Conservation (phyloP, 148 eudicot species). For the Spergularia marina region DNA sequence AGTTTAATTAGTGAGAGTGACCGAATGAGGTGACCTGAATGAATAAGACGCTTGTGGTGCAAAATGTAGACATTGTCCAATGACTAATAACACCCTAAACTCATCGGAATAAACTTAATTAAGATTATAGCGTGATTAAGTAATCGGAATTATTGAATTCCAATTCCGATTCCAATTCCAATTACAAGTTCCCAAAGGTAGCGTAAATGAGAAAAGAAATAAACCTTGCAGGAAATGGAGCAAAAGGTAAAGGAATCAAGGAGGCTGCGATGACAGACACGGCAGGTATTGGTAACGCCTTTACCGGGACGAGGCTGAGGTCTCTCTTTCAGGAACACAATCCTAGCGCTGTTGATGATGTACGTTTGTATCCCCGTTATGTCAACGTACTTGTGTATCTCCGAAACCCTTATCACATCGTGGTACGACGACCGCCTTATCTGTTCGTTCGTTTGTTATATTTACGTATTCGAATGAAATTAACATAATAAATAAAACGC, state of each 20-base stretch:
- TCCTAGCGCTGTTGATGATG: constrained; percentile 84
- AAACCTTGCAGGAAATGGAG: constrained; percentile 90
- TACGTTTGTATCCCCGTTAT: constrained; percentile 78
- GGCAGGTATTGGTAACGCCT: constrained; percentile 87
- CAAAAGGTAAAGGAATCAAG: constrained; percentile 90
- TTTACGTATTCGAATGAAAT: too few relatives aligned
- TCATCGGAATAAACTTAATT: too few relatives aligned
- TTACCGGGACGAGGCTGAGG: constrained; percentile 95
- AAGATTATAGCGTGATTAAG: too few relatives aligned
- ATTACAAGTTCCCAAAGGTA: neutral
- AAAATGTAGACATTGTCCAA: constrained; percentile 27
- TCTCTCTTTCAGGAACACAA: constrained; percentile 81
- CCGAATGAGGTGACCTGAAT: neutral
- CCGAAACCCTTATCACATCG: constrained; percentile 84
- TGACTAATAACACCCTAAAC: too few relatives aligned
- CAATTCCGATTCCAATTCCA: neutral
- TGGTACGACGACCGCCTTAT: constrained; percentile 93
- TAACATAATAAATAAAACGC: too few relatives aligned
- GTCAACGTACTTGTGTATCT: constrained; percentile 80
- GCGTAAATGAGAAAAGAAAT: too few relatives aligned
- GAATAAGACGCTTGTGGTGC: constrained; percentile 25
- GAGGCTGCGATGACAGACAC: constrained; percentile 82
- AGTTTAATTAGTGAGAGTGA: too few relatives aligned
- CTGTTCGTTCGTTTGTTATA: constrained; percentile 26
- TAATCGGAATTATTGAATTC: too few relatives aligned